These are phyloP conservation scores for Cucurbitaria berberidis DNA, from an alignment of 2,329 filamentous ascomycete species.

Conservation along the genomic window DNA sequence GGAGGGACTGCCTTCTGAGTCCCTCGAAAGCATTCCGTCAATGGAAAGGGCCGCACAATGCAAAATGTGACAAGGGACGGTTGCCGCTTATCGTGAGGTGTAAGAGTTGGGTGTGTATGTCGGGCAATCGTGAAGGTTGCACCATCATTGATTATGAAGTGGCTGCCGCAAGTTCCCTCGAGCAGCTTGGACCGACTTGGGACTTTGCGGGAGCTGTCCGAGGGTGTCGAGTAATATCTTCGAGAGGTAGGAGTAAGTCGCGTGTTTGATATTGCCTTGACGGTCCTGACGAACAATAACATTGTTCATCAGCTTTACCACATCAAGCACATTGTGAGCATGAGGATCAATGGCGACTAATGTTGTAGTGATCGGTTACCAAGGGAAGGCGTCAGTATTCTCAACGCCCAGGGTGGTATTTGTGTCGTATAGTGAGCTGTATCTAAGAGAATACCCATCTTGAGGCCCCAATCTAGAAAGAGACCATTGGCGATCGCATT, in stretches of 20 bases:
- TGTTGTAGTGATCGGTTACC: not conserved
- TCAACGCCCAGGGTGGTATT: not conserved
- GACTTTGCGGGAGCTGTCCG: not conserved
- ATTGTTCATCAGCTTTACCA: not conserved
- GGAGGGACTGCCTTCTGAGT: not conserved
- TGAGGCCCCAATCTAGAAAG: conserved; percentile 39
- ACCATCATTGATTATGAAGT: not conserved
- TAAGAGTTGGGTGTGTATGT: not conserved
- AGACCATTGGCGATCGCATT: not conserved
- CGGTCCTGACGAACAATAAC: not conserved
- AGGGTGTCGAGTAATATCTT: not conserved
- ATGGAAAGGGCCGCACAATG: not conserved
- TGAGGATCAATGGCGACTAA: not conserved
- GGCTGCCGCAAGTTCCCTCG: not conserved
- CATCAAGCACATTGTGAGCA: not conserved
- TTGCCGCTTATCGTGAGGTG: not conserved
- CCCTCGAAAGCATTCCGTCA: no score
- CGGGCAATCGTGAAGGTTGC: not conserved
- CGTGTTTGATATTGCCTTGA: not conserved
- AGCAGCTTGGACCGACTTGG: not conserved
- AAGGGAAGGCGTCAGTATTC: not conserved
- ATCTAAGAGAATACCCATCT: conserved; percentile 39
- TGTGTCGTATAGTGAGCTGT: conserved; percentile 23
- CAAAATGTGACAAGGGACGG: not conserved
- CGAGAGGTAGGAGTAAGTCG: not conserved